Evolutionary conservation across 768 basidiomycete genomes (phyloP), one percentile per base, ranked within the genome.

Genomic region (Clitopilus passeckerianus): DNA sequence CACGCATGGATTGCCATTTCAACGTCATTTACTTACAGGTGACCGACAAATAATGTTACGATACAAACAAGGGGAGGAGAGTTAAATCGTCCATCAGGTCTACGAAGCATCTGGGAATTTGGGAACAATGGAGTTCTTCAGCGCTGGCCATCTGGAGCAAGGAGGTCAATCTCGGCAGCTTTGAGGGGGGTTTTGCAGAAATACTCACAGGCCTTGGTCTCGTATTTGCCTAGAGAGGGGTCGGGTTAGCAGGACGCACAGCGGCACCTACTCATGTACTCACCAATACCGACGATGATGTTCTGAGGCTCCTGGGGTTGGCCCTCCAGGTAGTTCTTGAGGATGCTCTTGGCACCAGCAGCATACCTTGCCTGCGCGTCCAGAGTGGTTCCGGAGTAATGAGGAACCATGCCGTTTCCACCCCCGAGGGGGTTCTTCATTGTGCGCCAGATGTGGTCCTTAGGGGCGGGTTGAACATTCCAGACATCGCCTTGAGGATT

Each of bases 311-410:
- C 85, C 73, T 96, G 93, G 1, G 80, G 70, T 71, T 86, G 85
- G 61, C 71, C 74, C 14, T 67, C 67, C 61, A 91, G 66, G 75
- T 86, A 93, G 73, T 89, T 88, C 59, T 86, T 79, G 58, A 93
- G 77, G 69, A 93, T 93, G 63, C 74, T 77, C 75, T 76, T 84
- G 24, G 84, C 78, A 14, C 91, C 92, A 50, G 75, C 72, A 15
- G 93, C 93, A 69, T 97, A 96, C 53, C 93, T 89, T 27, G 79
- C 82, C 75, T 95, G 93, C 1, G 93, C 93, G 67, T 95, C 93
- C 61, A 94, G 83, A 22, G 92, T 93, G 7, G 92, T 93, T 37
- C 93, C 92, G 64, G 88, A 90, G 76, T 91, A 92, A 69, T 91
- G 90, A 12, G 90, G 87, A 5, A 91, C 89, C 81, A 95, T 94